Evolutionary conservation across 129 eudicot genomes (phyloP), one percentile per base, ranked within the genome.

Genomic region (Saussurea involucrata): DNA sequence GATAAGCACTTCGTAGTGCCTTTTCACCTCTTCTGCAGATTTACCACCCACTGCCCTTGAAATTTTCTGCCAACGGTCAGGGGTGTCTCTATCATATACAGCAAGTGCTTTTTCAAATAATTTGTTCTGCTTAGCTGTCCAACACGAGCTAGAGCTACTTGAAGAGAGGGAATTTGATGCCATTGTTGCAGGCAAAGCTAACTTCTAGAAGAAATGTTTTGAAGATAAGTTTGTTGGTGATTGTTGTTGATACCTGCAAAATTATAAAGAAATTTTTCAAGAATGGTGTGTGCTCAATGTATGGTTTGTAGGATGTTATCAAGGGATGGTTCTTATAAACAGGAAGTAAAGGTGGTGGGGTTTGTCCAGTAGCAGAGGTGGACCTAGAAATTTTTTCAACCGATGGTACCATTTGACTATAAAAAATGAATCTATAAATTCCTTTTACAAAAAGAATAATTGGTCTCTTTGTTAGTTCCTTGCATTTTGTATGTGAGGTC

Each of bases 51-150:
- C 97, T 15, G 89, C 88, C 64, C 84, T 79, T 18, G 93, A 93
- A 75, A 90, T 68, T 40, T 88, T 90, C 55, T 82, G 89, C 96
- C 96, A 90, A 36, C 92, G 87, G 80, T 91, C 97, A 2, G 93
- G 92, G 37, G 97, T 86, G 76, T 88, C 90, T 70, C 79, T 81
- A 18, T 91, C 97, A n/a, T 75, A 88, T 27, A 71, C 24, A 20
- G 94, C 97, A 73, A 91, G 86, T 5, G 94, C 94, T 76, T 85
- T 86, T 71, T 91, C 97, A 63, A 91, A 88, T 69, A 82, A 69
- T 36, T 91, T 91, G 91, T 88, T 91, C 80, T 88, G 90, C 74
- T 72, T 72, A 17, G 88, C 17, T 46, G 97, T 88, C 97, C 94
- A 91, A 13, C 82, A 76, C 55, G 90, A 87, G 77, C 76, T 79